Evolutionary conservation across 2,329 filamentous ascomycete species (phyloP), one percentile per base, ranked within the genome.

Genomic region (Aspergillus felis): DNA sequence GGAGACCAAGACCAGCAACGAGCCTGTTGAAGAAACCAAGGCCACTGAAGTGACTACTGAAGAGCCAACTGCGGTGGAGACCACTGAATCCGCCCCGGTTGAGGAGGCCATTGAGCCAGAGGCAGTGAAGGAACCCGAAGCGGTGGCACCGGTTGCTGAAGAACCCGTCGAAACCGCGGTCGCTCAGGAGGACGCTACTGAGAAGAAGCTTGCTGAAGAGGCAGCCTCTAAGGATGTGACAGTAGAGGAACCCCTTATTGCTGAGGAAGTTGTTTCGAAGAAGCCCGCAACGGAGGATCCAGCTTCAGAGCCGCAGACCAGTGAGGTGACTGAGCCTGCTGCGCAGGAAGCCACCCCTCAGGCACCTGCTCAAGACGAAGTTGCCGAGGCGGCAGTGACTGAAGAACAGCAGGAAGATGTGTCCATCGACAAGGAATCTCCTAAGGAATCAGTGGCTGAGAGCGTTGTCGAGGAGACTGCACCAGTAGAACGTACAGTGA

Each of bases 31-130:
- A 29, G 35, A 49, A 7, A 8, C 42, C 48, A 22, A 50, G 32
- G 25, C 47, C 32, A 54, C 25, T 32, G 57, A 63, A 38, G 60
- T 65, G 50, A 27, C 57, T 35, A 53, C 55, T 32, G 27, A 46
- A 41, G 60, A 62, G 48, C 17, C 44, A 28, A 14, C 51, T 44
- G 41, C 46, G n/a, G 38, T 20, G 17, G 56, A 60, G 49, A 55
- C 57, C 29, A 17, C 53, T 3, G 14, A 38, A 38, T 38, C 32
- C 32, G 32, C 32, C 5, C 20, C 35, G 3, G 47, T 42, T 53
- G 46, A 38, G 12, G 24, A 50, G 50, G 38, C 53, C 12, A 41
- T 17, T 32, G 52, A 57, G 35, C 24, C 41, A 28, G 14, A 47
- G 22, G 17, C 22, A 10, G 54, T 50, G 27, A 56, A 53, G 24